Percentiles rank a stretch among this genome's conserved stretches.
These are phyloP conservation scores for Cercospora sp. DNA, from an alignment of 2,329 filamentous ascomycete species.

Conservation along the genomic window DNA sequence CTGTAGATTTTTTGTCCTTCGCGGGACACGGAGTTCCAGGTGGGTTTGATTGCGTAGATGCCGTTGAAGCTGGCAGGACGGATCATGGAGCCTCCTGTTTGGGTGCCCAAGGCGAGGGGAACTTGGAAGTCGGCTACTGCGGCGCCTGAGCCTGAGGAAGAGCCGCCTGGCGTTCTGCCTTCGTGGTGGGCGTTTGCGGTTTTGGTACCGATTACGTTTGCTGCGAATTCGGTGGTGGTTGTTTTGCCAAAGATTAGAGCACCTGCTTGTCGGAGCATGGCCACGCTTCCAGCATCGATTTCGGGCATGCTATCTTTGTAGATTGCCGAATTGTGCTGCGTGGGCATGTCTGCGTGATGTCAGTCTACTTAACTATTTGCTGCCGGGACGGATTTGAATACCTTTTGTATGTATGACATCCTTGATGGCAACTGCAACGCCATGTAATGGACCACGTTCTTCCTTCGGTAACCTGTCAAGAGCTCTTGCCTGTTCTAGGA, in stretches of 20 bases:
- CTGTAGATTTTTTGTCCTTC: slow-evolving; percentile 63
- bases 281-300: slow-evolving; percentile 56
- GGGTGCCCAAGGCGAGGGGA: slow-evolving; percentile 62
- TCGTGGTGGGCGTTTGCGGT: slow-evolving; percentile 60
- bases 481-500: slow-evolving; percentile 51
- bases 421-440: slow-evolving; percentile 60
- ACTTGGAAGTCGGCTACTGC: slow-evolving; percentile 66
- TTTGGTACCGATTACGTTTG: slow-evolving; percentile 52
- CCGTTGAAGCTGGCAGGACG: slow-evolving; percentile 66
- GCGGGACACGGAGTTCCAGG: slow-evolving; percentile 62
- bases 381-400: slow-evolving; percentile 18
- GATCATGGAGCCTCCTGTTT: slow-evolving; percentile 65
- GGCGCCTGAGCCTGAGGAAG: slow-evolving; percentile 65
- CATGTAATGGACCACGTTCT: slow-evolving; percentile 57
- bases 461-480: slow-evolving; percentile 53
- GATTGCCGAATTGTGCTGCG: slow-evolving; percentile 56
- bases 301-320: slow-evolving; percentile 49
- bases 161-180: slow-evolving; percentile 62
- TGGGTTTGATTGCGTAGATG: slow-evolving; percentile 65
- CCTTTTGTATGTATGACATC: slow-evolving; percentile 61
- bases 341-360: slow-evolving; percentile 54
- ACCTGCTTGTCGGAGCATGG: slow-evolving; percentile 55
- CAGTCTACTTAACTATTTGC: not conserved
- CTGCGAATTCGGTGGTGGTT: slow-evolving; percentile 65
- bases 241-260: slow-evolving; percentile 62